These are phyloP conservation scores for Nicotiana paniculata DNA, from an alignment of 257 asterid genomes.

Conservation along the genomic window DNA sequence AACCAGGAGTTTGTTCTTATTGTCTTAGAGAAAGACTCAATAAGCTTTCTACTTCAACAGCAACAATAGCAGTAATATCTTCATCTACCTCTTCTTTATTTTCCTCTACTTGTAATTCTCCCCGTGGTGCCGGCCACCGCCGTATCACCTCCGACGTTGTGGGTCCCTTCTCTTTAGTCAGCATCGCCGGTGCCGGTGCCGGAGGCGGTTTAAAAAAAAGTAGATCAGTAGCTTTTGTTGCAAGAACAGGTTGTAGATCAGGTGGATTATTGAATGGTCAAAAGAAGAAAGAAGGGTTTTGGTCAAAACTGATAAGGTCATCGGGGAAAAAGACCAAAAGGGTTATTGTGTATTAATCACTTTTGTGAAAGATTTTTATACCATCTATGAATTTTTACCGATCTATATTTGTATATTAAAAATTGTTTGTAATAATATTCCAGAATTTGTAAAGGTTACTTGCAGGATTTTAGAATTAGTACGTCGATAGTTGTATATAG, in stretches of 20 bases:
- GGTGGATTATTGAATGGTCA: neutral
- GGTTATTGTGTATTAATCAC: neutral
- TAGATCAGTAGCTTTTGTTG: conserved; percentile 42
- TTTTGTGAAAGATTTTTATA: no score
- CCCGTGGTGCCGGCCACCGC: conserved; percentile 26
- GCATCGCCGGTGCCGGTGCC: neutral
- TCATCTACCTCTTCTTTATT: conserved; percentile 19
- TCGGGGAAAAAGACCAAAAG: conserved; percentile 16
- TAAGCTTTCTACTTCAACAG: conserved; percentile 19
- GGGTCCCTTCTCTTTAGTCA: conserved; percentile 21
- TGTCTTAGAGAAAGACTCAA: conserved; percentile 51
- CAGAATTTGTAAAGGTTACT: no score
- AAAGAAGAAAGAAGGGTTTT: conserved; percentile 55
- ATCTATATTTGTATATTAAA: no score
- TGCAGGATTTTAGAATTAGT: no score
- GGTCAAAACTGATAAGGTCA: conserved; percentile 41
- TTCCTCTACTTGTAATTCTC: conserved; percentile 18
- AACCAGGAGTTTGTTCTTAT: conserved; percentile 57
- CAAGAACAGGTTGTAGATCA: conserved; percentile 5
- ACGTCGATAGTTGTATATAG: no score
- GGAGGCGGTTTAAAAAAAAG: conserved; percentile 40
- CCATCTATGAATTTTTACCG: no score
- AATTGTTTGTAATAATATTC: no score
- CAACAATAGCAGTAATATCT: neutral
- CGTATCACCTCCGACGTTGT: conserved; percentile 35